These are phyloP conservation scores for Plasmodium sp. DNA, from an alignment of 169 alveolate genomes.

Conservation along the genomic window DNA sequence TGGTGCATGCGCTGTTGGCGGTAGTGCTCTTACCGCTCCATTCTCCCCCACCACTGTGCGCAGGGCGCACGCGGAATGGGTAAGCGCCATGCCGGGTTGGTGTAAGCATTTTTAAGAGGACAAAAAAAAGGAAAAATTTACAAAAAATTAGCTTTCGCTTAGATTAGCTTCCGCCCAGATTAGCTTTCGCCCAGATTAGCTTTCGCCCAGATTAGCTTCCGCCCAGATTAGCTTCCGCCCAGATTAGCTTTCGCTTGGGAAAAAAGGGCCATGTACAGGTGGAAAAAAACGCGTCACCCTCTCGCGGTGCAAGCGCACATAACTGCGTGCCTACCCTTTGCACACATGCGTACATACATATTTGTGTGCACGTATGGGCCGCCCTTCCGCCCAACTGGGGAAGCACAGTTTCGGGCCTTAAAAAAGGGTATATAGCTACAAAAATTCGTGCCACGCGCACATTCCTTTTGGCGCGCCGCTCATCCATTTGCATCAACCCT, in stretches of 20 bases:
- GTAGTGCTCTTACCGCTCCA: background rate
- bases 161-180: no score
- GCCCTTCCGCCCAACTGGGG: background rate
- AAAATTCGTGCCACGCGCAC: background rate
- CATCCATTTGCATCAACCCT: background rate
- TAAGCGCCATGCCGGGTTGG: background rate
- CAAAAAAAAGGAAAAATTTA: background rate
- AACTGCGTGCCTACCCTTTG: background rate
- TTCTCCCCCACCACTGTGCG: background rate
- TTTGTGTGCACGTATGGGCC: background rate
- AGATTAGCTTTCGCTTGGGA: background rate
- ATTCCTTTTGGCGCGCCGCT: background rate
- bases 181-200: background rate
- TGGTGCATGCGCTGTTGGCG: background rate
- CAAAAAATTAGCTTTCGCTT: background rate
- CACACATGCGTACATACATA: background rate
- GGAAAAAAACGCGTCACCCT: background rate
- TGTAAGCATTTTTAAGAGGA: background rate
- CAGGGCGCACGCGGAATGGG: background rate
- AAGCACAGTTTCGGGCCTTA: background rate
- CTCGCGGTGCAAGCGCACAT: background rate
- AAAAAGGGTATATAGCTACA: background rate
- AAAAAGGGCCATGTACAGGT: background rate
- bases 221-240: no score
- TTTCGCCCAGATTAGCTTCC: background rate